Conservation (phyloP, 768 basidiomycete species). For the Tulasnella sp. region DNA sequence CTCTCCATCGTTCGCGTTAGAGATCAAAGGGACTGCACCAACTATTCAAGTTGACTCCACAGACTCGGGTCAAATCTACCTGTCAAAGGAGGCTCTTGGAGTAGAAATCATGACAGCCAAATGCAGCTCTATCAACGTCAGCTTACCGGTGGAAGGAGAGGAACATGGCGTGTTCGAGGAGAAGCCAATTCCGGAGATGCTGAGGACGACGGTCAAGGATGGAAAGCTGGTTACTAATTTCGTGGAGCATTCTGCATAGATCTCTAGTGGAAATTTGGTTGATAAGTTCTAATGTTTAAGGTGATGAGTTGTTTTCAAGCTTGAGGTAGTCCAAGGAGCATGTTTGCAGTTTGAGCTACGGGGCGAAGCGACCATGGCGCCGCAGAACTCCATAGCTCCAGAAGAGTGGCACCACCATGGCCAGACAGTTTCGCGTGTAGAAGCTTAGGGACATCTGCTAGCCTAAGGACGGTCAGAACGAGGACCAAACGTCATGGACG, state of each 20-base stretch:
- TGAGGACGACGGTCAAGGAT: slow-evolving; percentile 76
- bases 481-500: no score
- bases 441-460: no score
- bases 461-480: no score
- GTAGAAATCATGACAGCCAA: slow-evolving; percentile 93
- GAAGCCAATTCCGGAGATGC: slow-evolving; percentile 91
- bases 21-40: slow-evolving; percentile 87
- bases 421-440: no score
- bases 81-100: slow-evolving; percentile 77
- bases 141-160: slow-evolving; percentile 79
- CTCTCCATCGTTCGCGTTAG: slow-evolving; percentile 90
- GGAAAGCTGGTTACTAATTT: slow-evolving; percentile 88
- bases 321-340: background rate
- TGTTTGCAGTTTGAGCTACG: no score
- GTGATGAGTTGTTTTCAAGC: background rate
- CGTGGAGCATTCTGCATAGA: slow-evolving; percentile 71
- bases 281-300: background rate
- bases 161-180: slow-evolving; percentile 93
- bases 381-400: background rate
- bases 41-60: slow-evolving; percentile 94
- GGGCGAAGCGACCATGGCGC: no score
- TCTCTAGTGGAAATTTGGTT: slow-evolving; percentile 19
- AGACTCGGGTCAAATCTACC: slow-evolving; percentile 92
- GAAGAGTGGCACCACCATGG: background rate
- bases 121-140: slow-evolving; percentile 90